Conservation (phyloP, 768 basidiomycete species). For the Agaricus subrufescens region DNA sequence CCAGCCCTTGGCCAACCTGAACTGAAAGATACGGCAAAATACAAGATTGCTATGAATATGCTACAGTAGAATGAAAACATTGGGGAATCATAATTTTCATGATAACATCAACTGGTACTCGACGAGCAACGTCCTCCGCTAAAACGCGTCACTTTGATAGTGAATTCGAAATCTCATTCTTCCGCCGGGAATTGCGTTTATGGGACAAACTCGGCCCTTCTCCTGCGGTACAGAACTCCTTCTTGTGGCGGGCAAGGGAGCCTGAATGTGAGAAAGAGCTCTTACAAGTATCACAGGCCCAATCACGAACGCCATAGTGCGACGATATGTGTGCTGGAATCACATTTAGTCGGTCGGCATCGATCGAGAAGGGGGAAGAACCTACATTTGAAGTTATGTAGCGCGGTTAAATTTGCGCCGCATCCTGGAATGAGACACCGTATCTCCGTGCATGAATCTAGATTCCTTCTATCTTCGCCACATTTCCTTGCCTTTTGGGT, state of each 20-base stretch:
- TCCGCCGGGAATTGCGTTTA: too few relatives aligned
- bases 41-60: too few relatives aligned
- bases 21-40: too few relatives aligned
- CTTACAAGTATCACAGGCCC: not conserved
- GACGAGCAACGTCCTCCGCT: too few relatives aligned
- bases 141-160: too few relatives aligned
- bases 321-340: conserved; percentile 1
- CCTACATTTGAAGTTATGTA: conserved; percentile 6
- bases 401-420: not conserved
- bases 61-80: too few relatives aligned
- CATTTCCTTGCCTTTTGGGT: conserved; percentile 1
- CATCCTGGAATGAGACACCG: not conserved
- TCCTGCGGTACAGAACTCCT: not conserved
- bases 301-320: not conserved
- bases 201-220: too few relatives aligned
- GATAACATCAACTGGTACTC: too few relatives aligned
- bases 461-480: conserved; percentile 1
- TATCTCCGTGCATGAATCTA: not conserved
- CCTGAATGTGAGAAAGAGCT: not conserved
- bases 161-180: too few relatives aligned
- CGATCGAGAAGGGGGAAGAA: not conserved
- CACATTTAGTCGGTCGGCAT: not conserved
- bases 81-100: too few relatives aligned
- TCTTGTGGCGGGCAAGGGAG: not conserved
- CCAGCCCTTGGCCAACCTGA: not conserved